Base-by-base conservation (phyloP, 805 yeast species). In the Ogataea wickerhamii region DNA sequence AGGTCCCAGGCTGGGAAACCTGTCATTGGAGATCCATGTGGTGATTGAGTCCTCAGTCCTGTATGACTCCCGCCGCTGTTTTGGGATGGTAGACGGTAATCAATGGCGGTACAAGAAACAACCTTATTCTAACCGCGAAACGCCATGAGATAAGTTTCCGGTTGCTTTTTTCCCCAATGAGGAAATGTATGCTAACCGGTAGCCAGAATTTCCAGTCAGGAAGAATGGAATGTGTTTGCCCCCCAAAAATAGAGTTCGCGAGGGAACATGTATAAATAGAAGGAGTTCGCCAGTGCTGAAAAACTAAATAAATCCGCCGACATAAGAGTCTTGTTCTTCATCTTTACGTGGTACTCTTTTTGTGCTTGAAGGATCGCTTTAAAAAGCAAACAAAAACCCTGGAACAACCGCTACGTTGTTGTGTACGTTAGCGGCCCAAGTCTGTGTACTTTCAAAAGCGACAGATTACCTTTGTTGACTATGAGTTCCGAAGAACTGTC, bases 401-500 rank as follows among this genome's bases (percentile, higher is more conserved):
- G 17, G 17, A 26, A 17, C 6, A 12, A 11, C 25, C 25, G 17
- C 36, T 21, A 8, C 29, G 29, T 28, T 5, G 32, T 31, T 37
- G 24, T 21, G 31, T 26, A 18, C 14, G 17, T 32, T 10, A 8
- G 11, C 17, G n/a, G 18, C 27, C n/a, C 20, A 27, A 36, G 30
- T 13, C 17, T 26, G 29, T 26, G 25, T 8, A 14, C n/a, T 8
- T 26, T 11, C n/a, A 14, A 14, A 11, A 26, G 8, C 16, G 7
- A 26, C 17, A 14, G 22, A 29, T 13, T 8, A 17, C 33, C 19
- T 11, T 8, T 29, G 8, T 7, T 8, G 16, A 16, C 19, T 31
- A 47, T 43, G 46, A 36, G 38, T 20, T 23, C 46, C 28, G 29
- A 8, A 10, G 16, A 10, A 7, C 25, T 41, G 10, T 26, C 46